Evolutionary conservation across 371 early-diverging fungal genomes (phyloP), one percentile per base, ranked within the genome.

Genomic region (Apophysomyces elegans): DNA sequence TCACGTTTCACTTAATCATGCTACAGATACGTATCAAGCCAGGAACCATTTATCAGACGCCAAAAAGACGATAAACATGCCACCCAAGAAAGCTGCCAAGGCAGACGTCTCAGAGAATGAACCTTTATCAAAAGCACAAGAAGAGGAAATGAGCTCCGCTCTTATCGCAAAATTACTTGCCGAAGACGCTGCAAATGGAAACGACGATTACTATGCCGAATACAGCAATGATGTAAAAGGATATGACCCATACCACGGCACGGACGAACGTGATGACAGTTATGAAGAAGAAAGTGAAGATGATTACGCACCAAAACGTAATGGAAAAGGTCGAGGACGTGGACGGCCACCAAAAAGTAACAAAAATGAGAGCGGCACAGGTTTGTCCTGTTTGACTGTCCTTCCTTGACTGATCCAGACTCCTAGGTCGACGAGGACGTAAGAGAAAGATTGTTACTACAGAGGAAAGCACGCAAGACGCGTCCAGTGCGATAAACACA

Each of bases 91-190:
- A 50, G 21, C 54, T 9, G 9, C 54, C 0, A n/a, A 50, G 21
- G 21, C n/a, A n/a, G 18, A 50, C 21, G 21, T 50, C 21, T 18
- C 54, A 16, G 54, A 50, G 21, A 50, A 50, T 50, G 54, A 50
- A 9, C 54, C 47, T 37, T 47, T 70, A 56, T 65, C 72, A 11
- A 70, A 80, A 56, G 88, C 88, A 57, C 86, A 93, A 70, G 93
- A 93, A 68, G 93, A 91, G 60, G 91, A 86, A 68, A 86, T 93
- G 86, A 91, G 91, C 69, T 88, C 89, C 32, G 93, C 91, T 7
- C 72, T 89, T 35, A 93, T 93, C 74, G 93, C 93, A 56, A 83
- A 91, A 64, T 74, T 93, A 64, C 71, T 93, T 36, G 91, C 91
- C 7, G 88, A 91, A 69, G 91, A 93, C 50, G 78, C 71, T 59